These are phyloP conservation scores for Penicillium hordei DNA, from an alignment of 2,329 filamentous ascomycete species.

Conservation along the genomic window DNA sequence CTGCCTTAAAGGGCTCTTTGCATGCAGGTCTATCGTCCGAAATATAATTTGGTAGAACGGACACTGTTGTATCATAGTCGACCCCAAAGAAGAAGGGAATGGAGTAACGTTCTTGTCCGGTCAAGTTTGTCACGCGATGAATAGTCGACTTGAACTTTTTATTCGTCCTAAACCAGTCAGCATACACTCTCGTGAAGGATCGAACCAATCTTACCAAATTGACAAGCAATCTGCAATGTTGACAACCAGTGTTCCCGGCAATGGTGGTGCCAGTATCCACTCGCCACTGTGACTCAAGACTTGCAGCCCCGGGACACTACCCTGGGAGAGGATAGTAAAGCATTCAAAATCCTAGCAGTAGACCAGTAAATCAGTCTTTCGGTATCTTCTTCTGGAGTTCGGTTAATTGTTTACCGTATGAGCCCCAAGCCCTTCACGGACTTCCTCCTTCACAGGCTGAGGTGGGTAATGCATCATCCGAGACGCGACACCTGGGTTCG, in stretches of 20 bases:
- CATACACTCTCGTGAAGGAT: fast-evolving
- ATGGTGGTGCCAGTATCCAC: slow-evolving; percentile 28
- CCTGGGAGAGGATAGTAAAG: slow-evolving; percentile 45
- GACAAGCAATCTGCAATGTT: slow-evolving; percentile 37
- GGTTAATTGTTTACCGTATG: slow-evolving; percentile 33
- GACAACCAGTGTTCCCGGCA: slow-evolving; percentile 30
- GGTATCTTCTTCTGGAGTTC: not conserved
- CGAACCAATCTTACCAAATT: slow-evolving; percentile 18
- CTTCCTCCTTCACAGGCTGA: slow-evolving; percentile 36
- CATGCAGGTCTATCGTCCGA: slow-evolving; percentile 14
- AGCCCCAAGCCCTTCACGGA: slow-evolving; percentile 42
- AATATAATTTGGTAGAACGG: slow-evolving; percentile 20
- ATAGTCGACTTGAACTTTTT: slow-evolving; percentile 42
- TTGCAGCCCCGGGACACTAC: slow-evolving; percentile 38
- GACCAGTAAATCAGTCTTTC: not conserved
- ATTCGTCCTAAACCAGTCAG: slow-evolving; percentile 34
- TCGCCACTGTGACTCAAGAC: slow-evolving; percentile 34
- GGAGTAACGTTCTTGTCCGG: slow-evolving; percentile 40
- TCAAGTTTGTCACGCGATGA: slow-evolving; percentile 43
- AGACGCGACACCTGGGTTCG: slow-evolving; percentile 40
- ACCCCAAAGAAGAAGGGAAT: slow-evolving; percentile 46
- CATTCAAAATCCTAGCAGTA: slow-evolving; percentile 38
- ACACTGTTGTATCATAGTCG: slow-evolving; percentile 40
- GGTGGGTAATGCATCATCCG: slow-evolving; percentile 44
- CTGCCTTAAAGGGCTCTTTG: slow-evolving; percentile 23